A percentile compares a stretch with the other conserved stretches of the same genome.
phyloP scores from a whole-genome alignment of 306 rosid genomes.

The Astragalus membranaceus region DNA sequence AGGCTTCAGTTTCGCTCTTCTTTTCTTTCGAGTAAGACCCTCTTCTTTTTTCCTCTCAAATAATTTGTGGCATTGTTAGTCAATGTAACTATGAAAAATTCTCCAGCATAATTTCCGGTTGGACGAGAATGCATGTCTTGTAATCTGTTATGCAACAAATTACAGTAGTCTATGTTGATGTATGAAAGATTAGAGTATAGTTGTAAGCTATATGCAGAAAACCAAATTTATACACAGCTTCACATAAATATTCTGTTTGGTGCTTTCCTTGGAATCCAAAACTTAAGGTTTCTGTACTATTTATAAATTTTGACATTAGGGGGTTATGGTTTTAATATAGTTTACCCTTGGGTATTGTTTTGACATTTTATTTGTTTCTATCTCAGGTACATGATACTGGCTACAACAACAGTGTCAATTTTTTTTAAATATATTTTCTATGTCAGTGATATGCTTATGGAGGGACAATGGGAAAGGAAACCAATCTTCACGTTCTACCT shows the following conservation, averaged over 20 bases:
- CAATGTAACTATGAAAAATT: neutral
- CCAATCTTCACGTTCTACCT: constrained; percentile 93
- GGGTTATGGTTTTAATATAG: neutral
- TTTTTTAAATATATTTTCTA: constrained; percentile 89
- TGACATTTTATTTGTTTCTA: constrained; percentile 6
- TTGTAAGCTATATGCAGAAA: neutral
- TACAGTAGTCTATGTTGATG: neutral
- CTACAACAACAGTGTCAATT: constrained; percentile 78
- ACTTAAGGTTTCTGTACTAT: neutral
- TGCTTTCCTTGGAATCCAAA: neutral
- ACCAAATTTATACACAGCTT: neutral
- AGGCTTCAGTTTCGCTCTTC: constrained; percentile 83
- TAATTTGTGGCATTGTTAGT: neutral
- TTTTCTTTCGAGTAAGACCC: constrained; percentile 81
- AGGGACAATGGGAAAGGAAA: constrained; percentile 97
- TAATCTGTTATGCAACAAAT: neutral
- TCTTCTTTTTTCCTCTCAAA: constrained; percentile 13
- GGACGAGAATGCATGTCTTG: neutral
- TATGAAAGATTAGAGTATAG: neutral
- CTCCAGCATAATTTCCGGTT: neutral
- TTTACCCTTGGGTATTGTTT: neutral
- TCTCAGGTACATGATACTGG: constrained; percentile 88
- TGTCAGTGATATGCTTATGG: constrained; percentile 92
- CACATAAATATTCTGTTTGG: neutral
- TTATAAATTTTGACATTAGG: neutral